phyloP scores from a whole-genome alignment of 345 rosid genomes.

The Barbarea vulgaris region DNA sequence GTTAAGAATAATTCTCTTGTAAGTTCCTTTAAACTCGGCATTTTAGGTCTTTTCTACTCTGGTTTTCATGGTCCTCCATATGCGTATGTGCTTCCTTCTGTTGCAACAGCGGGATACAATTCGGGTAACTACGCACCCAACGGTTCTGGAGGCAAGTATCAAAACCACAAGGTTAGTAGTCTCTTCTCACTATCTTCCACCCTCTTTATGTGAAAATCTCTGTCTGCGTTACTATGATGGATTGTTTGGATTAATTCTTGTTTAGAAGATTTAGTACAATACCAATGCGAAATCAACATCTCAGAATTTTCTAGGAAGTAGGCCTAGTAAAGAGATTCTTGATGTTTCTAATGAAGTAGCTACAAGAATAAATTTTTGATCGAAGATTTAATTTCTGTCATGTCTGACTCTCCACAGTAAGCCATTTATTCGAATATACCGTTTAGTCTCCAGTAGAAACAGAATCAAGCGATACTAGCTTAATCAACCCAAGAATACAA shows the following conservation, averaged over 20 bases:
- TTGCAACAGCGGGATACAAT: slow-evolving; percentile 75
- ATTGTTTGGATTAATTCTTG: not conserved
- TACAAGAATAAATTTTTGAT: not conserved
- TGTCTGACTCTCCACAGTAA: not conserved
- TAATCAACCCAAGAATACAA: not conserved
- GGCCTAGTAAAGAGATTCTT: not conserved
- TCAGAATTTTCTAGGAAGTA: not conserved
- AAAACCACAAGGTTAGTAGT: slow-evolving; percentile 72
- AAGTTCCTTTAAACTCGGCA: slow-evolving; percentile 55
- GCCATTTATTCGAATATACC: not conserved
- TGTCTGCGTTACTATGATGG: not conserved
- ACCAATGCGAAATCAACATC: slow-evolving; percentile 1
- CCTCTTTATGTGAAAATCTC: not conserved
- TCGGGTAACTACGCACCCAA: slow-evolving; percentile 67
- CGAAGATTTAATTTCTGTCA: not conserved
- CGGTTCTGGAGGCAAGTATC: slow-evolving; percentile 77
- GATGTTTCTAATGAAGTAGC: not conserved
- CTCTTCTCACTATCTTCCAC: slow-evolving; percentile 33
- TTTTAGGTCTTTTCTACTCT: slow-evolving; percentile 67
- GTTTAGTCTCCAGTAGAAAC: not conserved
- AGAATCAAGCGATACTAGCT: not conserved
- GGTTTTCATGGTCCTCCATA: slow-evolving; percentile 76
- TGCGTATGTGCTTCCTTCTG: slow-evolving; percentile 68
- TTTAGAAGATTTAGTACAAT: not conserved
- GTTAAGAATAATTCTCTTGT: slow-evolving; percentile 40